These are phyloP conservation scores for Chlamydomonas reinhardtii DNA, from an alignment of 163 green algal species.

Conservation along the genomic window DNA sequence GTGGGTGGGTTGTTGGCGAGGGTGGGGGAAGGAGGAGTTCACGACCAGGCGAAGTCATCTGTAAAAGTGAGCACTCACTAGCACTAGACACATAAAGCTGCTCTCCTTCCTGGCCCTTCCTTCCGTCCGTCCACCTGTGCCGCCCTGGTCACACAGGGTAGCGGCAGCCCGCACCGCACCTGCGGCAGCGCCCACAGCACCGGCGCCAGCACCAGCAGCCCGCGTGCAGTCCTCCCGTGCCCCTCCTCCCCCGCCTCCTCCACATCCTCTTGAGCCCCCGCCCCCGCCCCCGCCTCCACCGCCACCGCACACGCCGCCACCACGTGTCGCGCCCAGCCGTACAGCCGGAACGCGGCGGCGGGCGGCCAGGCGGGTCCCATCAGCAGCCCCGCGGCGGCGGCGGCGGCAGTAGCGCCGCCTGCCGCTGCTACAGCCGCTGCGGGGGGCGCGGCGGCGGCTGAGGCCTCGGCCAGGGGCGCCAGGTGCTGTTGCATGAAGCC, in stretches of 20 bases:
- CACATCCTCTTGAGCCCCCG: background rate
- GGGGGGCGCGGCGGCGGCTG: too few relatives aligned
- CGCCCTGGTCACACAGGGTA: too few relatives aligned
- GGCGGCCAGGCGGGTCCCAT: background rate
- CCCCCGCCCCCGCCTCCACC: background rate
- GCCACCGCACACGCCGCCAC: constrained; percentile 36
- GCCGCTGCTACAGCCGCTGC: too few relatives aligned
- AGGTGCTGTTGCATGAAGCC: background rate
- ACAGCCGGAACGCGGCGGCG: constrained; percentile 45
- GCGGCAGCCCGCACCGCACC: constrained; percentile 15
- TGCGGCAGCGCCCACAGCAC: constrained; percentile 32
- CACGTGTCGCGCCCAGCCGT: constrained; percentile 52
- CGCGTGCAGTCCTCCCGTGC: background rate
- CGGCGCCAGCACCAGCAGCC: constrained; percentile 37
- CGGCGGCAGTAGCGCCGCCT: too few relatives aligned
- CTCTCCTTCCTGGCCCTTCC: too few relatives aligned
- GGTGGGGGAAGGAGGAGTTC: too few relatives aligned
- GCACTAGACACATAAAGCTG: too few relatives aligned
- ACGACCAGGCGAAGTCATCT: too few relatives aligned
- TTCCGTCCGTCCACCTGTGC: too few relatives aligned
- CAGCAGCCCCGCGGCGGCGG: too few relatives aligned
- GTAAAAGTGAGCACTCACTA: too few relatives aligned
- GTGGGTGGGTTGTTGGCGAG: too few relatives aligned
- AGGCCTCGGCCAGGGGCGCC: background rate
- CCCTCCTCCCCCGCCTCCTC: background rate